Evolutionary conservation across 2,329 filamentous ascomycete genomes (phyloP).

Genomic region (Fusarium zealandicum): DNA sequence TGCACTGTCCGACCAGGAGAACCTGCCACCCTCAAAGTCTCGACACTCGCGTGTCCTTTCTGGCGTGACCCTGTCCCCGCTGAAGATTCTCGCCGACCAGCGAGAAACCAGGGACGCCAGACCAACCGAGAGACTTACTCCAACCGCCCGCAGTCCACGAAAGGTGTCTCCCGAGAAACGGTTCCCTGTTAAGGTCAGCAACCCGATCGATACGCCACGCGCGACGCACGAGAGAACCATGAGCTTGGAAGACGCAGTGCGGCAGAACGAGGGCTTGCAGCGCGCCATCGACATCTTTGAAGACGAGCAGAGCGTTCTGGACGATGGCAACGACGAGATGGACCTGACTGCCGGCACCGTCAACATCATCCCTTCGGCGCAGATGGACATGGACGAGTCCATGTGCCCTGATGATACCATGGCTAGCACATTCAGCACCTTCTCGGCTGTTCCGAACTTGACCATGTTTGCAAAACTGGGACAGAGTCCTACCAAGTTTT

Average conservation of each 20-base stretch:
- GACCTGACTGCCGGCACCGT: slow-evolving; percentile 35
- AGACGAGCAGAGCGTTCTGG: slow-evolving; percentile 52
- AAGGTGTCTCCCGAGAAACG: slow-evolving; percentile 62
- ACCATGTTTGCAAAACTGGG: slow-evolving; percentile 80
- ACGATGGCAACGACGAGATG: slow-evolving; percentile 42
- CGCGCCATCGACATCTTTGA: slow-evolving; percentile 70
- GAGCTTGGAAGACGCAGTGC: slow-evolving; percentile 61
- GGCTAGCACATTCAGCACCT: slow-evolving; percentile 86
- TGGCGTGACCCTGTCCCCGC: slow-evolving; percentile 63
- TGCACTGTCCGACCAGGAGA: slow-evolving; percentile 51
- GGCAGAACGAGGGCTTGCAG: slow-evolving; percentile 63
- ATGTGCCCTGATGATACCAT: slow-evolving; percentile 71
- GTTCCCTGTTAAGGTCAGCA: slow-evolving; percentile 66
- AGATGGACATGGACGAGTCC: slow-evolving; percentile 46
- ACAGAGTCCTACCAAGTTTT: slow-evolving; percentile 66
- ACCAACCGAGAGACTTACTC: slow-evolving; percentile 37
- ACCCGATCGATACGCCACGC: slow-evolving; percentile 34
- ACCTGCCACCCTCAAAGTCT: slow-evolving; percentile 55
- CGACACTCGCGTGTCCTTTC: slow-evolving; percentile 64
- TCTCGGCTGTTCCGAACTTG: slow-evolving; percentile 89
- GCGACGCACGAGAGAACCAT: slow-evolving; percentile 50
- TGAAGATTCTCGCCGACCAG: slow-evolving; percentile 60
- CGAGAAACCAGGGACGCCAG: slow-evolving; percentile 36
- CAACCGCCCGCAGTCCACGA: slow-evolving; percentile 53
- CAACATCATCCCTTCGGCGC: slow-evolving; percentile 39